Conservation (phyloP, 768 basidiomycete species). For the Mycena pura region DNA sequence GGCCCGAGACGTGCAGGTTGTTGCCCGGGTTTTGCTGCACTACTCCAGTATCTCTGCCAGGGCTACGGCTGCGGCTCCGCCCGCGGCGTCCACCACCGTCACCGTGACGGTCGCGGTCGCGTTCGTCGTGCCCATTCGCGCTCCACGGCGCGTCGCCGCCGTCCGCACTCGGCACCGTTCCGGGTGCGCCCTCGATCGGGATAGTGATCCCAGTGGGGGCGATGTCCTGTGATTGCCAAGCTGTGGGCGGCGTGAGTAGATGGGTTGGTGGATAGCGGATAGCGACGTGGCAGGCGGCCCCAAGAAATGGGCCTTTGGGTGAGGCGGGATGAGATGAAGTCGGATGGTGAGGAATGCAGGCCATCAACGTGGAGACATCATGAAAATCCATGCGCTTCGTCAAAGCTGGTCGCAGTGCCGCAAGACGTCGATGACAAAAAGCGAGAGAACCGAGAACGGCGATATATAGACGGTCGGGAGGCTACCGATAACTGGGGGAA, state of each 20-base stretch:
- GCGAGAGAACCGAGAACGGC: no score
- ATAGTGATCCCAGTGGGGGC: constrained; percentile 78
- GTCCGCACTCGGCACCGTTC: constrained; percentile 42
- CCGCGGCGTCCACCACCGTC: no score
- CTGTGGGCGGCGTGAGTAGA: constrained; percentile 52
- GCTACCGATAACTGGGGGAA: no score
- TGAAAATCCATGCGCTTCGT: no score
- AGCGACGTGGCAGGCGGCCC: background rate
- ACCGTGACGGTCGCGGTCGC: no score
- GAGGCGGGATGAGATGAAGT: no score
- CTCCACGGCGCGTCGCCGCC: constrained; percentile 68
- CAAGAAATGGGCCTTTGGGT: no score
- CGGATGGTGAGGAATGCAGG: no score
- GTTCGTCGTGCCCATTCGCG: constrained; percentile 43
- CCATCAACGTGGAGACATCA: no score
- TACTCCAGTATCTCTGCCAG: constrained; percentile 62
- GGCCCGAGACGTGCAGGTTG: constrained; percentile 67
- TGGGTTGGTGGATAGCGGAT: background rate
- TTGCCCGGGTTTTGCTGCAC: constrained; percentile 76
- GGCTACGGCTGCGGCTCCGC: constrained; percentile 85
- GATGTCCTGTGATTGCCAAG: constrained; percentile 86
- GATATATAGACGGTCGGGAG: no score
- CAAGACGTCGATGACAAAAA: no score
- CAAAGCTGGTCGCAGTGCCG: no score
- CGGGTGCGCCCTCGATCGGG: constrained; percentile 58